Base-by-base conservation (phyloP, 805 yeast genomes). In the Ogataea polymorpha region DNA sequence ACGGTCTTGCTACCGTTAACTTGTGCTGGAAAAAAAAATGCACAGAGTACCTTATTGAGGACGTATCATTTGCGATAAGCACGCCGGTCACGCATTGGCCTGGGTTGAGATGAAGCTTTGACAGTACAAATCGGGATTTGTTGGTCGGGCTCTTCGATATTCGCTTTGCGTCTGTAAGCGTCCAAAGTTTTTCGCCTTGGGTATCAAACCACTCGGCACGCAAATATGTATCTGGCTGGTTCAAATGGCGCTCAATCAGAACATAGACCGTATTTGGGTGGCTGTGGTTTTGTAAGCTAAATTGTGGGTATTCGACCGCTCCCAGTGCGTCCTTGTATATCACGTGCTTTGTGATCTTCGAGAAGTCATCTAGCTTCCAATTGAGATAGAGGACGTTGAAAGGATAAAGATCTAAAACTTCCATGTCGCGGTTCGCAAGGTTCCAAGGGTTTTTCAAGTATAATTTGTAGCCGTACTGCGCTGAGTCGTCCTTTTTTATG, bases 321-420 rank as follows among this genome's bases (percentile, higher is more conserved):
- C 45, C 48, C 4, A 15, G 23, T 10, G 31, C 35, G 78, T 80
- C 63, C 61, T 28, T 51, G 51, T 42, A 44, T 47, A 28, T 23
- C 44, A 46, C 44, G 60, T 58, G n/a, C 56, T 39, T 3, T 13
- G 14, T 35, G 11, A 14, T 15, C 9, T 17, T 15, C 34, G 12
- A 23, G 20, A 28, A 41, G 13, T 17, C 28, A 15, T 16, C 17
- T 15, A 27, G 14, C 2, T 77, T 68, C 91, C 95, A 84, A 55
- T 80, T 85, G 28, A 86, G 43, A 55, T 86, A 87, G 2, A 85
- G 44, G 4, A 70, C 68, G 10, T 65, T 62, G 55, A 78, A 85
- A 18, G 62, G 59, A 16, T 61, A 54, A 2, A 72, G 44, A 5
- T 65, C 62, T 4, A 49, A 43, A 25, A 65, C 59, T 6, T 56